Base-by-base conservation (phyloP, 2,329 filamentous ascomycete species). In the Fulvia fulva region DNA sequence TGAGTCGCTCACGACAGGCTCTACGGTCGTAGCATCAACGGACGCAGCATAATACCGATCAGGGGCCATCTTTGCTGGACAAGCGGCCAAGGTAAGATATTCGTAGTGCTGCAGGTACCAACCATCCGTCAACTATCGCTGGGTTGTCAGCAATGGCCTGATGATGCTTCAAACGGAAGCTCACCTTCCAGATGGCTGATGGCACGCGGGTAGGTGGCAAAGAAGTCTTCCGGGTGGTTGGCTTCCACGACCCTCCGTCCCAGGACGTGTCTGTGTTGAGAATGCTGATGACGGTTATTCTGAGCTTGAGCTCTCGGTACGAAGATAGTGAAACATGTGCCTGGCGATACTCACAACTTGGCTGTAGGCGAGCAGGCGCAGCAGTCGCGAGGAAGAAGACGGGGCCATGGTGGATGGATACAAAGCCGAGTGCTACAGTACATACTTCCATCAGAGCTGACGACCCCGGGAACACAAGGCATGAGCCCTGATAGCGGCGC, bases 271-370 rank as follows among this genome's bases (percentile, higher is more conserved):
- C 19, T 9, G 23, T 30, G 14, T 22, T 19, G 21, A 52, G n/a
- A 4, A 14, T 52, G 22, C 12, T 32, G 23, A 28, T 41, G 43
- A 47, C 25, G 52, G 23, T 34, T 32, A 45, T 49, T 23, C 41
- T 34, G 45, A 43, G 43, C 16, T 9, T 41, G 45, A 30, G 26
- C 16, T 28, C n/a, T 12, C 19, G 23, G 44, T 50, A 50, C 53
- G 53, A 55, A 30, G 37, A 55, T 47, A 44, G 14, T 43, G 53
- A 41, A 49, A 55, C 53, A 55, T 19, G 23, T 19, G 43, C 26
- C 19, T 41, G 30, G n/a, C 6, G 11, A 55, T 49, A 50, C 6
- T 50, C 44, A 50, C 43, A 34, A 14, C n/a, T n/a, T 22, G 9
- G 44, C 30, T 30, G 51, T 16, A 54, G 41, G 32, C 21, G 22